phyloP scores from a whole-genome alignment of 306 rosid species.

The Phaseolus lunatus region DNA sequence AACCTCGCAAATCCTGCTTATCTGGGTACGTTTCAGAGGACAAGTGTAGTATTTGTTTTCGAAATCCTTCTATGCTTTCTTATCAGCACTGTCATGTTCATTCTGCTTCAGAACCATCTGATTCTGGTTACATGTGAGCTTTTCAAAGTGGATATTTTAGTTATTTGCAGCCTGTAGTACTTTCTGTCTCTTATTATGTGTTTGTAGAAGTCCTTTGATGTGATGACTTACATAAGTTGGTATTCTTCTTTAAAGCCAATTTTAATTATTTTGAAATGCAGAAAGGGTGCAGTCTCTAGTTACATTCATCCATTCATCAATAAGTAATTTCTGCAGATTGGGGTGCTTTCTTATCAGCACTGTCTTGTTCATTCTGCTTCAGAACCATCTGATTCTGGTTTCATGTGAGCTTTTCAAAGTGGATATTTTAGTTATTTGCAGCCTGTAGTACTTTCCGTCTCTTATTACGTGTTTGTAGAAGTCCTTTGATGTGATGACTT shows the following conservation, averaged over 20 bases:
- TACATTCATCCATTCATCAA: conserved; percentile 69
- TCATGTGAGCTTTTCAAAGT: no score
- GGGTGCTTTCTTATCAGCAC: no score
- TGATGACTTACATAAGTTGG: conserved; percentile 24
- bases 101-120: conserved; percentile 50
- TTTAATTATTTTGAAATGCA: conserved; percentile 49
- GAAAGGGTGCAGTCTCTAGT: conserved; percentile 60
- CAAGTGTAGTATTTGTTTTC: conserved; percentile 46
- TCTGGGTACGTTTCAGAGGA: conserved; percentile 52
- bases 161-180: conserved; percentile 31
- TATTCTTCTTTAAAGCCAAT: conserved; percentile 31
- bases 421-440: conserved; percentile 35
- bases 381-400: no score
- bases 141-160: conserved; percentile 38
- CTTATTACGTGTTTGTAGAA: conserved; percentile 27
- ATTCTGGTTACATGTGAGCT: conserved; percentile 61
- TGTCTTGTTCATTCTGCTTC: no score
- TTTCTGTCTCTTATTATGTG: conserved; percentile 39
- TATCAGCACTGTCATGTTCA: conserved; percentile 49
- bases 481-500: conserved; percentile 17
- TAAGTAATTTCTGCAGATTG: conserved; percentile 59
- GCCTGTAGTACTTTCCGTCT: conserved; percentile 41
- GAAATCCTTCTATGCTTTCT: conserved; percentile 48
- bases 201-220: conserved; percentile 27
- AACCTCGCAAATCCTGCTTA: conserved; percentile 46